Base-by-base conservation (phyloP, 345 rosid species). In the Arabidopsis arenosa region DNA sequence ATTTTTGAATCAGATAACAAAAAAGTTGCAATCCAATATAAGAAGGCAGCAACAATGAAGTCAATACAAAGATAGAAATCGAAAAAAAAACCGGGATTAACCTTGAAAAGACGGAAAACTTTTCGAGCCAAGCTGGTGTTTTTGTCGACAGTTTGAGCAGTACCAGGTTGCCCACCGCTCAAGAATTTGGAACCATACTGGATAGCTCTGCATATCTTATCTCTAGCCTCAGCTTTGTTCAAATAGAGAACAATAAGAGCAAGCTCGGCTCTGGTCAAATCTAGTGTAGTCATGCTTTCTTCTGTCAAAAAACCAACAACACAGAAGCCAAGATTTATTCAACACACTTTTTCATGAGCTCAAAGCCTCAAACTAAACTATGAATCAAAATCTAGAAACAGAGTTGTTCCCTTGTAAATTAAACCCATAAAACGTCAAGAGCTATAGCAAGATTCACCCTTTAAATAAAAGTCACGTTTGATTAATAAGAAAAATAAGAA, bases 191-290 rank as follows among this genome's bases (percentile, higher is more conserved):
- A 93, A 77, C 99, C 99, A 73, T 88, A 93, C 43, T 93, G 99
- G 79, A 96, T 96, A 57, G 97, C 98, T 84, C 99, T 86, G 75
- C 98, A 96, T 61, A 96, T 89, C 97, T 96, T 96, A 82, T 96
- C 99, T 82, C 99, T 87, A 68, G 99, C 96, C 78, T 93, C 99
- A 77, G 96, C 98, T 85, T 93, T 93, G 76, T 89, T 93, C 87
- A 96, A 85, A 81, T 88, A 96, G 33, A 96, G 74, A 56, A 96
- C 95, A 12, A 88, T 63, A 54, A 91, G 95, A 67, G 84, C 95
- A 80, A 96, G 95, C 77, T 96, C 97, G 0, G 95, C 92, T 82
- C 99, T 90, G 4, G 94, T 72, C 7, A 80, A 89, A 75, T 93
- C 96, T 76, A 96, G 75, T 0, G 95, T 82, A 77, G 85, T 90